Conservation (phyloP, 106 monocot genomes). For the Apostasia ramifera region DNA sequence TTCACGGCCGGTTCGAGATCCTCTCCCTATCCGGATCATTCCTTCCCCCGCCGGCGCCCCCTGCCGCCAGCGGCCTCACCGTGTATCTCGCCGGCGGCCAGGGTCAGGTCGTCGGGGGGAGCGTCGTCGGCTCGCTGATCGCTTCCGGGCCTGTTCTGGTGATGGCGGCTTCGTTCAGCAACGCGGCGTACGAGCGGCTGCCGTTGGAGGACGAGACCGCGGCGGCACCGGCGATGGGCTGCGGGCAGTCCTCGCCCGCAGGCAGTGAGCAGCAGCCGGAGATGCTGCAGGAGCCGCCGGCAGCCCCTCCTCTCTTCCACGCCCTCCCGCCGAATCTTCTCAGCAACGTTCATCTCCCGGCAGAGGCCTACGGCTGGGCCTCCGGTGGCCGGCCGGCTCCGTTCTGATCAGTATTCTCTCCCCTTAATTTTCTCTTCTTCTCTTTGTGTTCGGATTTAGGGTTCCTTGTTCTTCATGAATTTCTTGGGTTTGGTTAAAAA, state of each 20-base stretch:
- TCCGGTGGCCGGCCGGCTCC: constrained; percentile 13
- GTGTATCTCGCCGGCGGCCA: constrained; percentile 36
- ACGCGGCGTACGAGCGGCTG: constrained; percentile 36
- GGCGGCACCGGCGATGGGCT: neutral
- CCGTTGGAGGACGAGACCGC: constrained; percentile 25
- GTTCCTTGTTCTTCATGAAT: no score
- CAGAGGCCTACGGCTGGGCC: constrained; percentile 43
- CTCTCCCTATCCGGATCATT: constrained; percentile 41
- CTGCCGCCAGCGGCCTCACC: constrained; percentile 31
- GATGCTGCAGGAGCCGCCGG: constrained; percentile 26
- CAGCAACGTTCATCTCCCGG: constrained; percentile 6
- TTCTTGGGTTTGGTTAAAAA: no score
- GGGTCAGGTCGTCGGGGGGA: constrained; percentile 2
- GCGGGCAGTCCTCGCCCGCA: neutral
- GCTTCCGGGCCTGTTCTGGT: constrained; percentile 32
- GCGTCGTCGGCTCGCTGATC: constrained; percentile 24
- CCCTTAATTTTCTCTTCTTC: no score
- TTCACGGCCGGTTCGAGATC: neutral
- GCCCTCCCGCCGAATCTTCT: constrained; percentile 27
- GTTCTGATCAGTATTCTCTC: constrained; percentile 10
- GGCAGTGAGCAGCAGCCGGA: neutral
- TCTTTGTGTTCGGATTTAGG: no score
- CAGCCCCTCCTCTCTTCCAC: constrained; percentile 45
- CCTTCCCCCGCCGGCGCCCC: constrained; percentile 38
- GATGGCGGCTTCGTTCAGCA: constrained; percentile 29